phyloP scores from a whole-genome alignment of 2,329 filamentous ascomycete species.

The Fusarium tanahbumbuense region DNA sequence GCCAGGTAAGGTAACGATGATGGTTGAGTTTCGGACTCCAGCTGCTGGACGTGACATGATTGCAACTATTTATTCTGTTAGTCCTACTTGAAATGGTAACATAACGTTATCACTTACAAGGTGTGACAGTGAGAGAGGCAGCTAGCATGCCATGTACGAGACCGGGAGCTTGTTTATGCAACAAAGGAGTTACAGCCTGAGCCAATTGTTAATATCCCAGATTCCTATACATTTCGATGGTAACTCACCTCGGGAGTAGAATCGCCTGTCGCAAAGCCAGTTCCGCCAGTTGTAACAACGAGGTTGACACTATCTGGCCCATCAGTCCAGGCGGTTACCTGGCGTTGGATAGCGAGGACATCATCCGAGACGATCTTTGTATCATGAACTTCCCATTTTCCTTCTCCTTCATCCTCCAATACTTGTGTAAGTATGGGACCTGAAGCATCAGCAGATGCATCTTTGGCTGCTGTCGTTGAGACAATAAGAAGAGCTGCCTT shows the following conservation, averaged over 20 bases:
- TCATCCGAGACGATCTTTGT: slow-evolving; percentile 84
- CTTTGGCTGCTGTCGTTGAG: slow-evolving; percentile 87
- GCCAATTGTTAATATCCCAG: not conserved
- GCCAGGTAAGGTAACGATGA: slow-evolving; percentile 91
- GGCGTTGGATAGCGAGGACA: slow-evolving; percentile 77
- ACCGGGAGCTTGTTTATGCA: slow-evolving; percentile 88
- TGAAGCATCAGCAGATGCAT: slow-evolving; percentile 83
- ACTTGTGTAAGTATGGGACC: slow-evolving; percentile 74
- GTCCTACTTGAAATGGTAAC: not conserved
- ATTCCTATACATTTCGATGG: not conserved
- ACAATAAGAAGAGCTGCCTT: slow-evolving; percentile 85
- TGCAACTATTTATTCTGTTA: slow-evolving; percentile 72
- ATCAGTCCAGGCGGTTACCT: slow-evolving; percentile 80
- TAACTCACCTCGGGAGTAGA: slow-evolving; percentile 82
- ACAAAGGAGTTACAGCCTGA: slow-evolving; percentile 77
- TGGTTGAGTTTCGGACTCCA: slow-evolving; percentile 81
- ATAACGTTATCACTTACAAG: slow-evolving; percentile 72
- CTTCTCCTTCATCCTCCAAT: slow-evolving; percentile 73
- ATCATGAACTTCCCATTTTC: slow-evolving; percentile 76
- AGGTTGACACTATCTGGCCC: slow-evolving; percentile 73
- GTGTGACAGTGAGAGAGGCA: slow-evolving; percentile 84
- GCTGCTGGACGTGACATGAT: slow-evolving; percentile 96
- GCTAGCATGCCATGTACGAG: slow-evolving; percentile 96
- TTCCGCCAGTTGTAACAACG: slow-evolving; percentile 90
- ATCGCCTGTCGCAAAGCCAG: slow-evolving; percentile 88